Evolutionary conservation across 257 asterid genomes (phyloP), one percentile per base, ranked within the genome.

Genomic region (Orobanche coerulescens): DNA sequence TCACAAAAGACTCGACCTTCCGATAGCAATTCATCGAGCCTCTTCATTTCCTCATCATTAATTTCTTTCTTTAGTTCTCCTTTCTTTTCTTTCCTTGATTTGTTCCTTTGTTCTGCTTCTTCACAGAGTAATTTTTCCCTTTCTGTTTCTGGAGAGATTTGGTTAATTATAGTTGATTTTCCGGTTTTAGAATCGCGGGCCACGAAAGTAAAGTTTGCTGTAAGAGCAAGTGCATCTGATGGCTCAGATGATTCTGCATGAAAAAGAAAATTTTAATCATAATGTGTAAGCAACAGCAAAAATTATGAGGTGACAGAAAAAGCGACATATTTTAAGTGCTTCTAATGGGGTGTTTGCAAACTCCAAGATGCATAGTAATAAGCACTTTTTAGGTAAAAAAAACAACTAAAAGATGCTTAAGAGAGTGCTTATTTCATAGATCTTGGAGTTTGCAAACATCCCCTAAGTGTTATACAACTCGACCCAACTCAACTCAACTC

Each of bases 161-260:
- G 95, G 80, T 91, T 88, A 20, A 91, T 82, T 42, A 65, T 59
- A 61, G 95, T 95, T 48, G 96, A 83, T 77, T 88, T 87, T 61
- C 92, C 94, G 0, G 97, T 85, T 54, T 67, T 69, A 0, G 88
- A 83, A 70, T 91, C 96, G 59, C 96, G 97, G 59, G 95, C 96
- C 64, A 91, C 97, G 46, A 91, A 91, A 18, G 96, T 91, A 78
- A 91, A 91, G 76, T 87, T 91, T 44, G 97, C 97, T 20, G 92
- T 91, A 33, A 91, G 86, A 71, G 97, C 94, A 40, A 71, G 71
- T 25, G 78, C 56, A 34, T 82, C 75, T 33, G 86, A 59, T 44
- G 81, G 61, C 67, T 73, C 68, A 4, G 68, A 61, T 43, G 72
- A 51, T 52, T 76, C 90, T 81, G 78, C 84, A 73, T n/a, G 56